These are phyloP conservation scores for Penicillium sp. DNA, from an alignment of 2,329 filamentous ascomycete genomes.

Conservation along the genomic window DNA sequence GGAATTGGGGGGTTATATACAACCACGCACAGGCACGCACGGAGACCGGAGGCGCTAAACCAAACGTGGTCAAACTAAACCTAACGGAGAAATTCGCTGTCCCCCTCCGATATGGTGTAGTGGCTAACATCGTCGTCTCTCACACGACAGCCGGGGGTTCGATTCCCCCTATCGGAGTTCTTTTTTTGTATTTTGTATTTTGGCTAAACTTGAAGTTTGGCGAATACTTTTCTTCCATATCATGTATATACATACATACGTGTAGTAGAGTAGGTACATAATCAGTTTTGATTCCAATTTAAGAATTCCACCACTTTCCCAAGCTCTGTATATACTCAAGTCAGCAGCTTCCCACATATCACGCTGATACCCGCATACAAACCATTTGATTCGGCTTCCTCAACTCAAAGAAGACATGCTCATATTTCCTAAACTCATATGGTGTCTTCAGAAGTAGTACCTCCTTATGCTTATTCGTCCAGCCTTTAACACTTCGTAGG, in stretches of 20 bases:
- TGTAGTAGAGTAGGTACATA: background rate
- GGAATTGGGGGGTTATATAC: too few species aligned
- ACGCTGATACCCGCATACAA: too few species aligned
- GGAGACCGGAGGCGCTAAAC: background rate
- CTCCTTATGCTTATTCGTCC: background rate
- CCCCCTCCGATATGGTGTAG: constrained; percentile 20
- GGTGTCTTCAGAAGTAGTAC: background rate
- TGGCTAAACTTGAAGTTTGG: too few species aligned
- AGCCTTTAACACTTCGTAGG: background rate
- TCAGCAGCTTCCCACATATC: too few species aligned
- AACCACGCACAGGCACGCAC: too few species aligned
- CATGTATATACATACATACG: background rate
- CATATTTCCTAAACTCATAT: background rate
- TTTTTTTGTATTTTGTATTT: background rate
- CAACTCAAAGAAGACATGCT: background rate
- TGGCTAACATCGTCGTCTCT: constrained; percentile 32
- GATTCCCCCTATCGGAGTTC: constrained; percentile 31
- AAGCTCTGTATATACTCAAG: too few species aligned
- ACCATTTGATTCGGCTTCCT: too few species aligned
- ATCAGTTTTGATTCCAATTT: too few species aligned
- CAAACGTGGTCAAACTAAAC: background rate
- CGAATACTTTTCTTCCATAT: background rate
- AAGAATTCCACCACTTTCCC: too few species aligned
- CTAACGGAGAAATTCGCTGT: background rate
- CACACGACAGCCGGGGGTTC: constrained; percentile 32